Evolutionary conservation across 805 yeast genomes (phyloP), one percentile per base, ranked within the genome.

Genomic region (Hanseniaspora clermontiae): DNA sequence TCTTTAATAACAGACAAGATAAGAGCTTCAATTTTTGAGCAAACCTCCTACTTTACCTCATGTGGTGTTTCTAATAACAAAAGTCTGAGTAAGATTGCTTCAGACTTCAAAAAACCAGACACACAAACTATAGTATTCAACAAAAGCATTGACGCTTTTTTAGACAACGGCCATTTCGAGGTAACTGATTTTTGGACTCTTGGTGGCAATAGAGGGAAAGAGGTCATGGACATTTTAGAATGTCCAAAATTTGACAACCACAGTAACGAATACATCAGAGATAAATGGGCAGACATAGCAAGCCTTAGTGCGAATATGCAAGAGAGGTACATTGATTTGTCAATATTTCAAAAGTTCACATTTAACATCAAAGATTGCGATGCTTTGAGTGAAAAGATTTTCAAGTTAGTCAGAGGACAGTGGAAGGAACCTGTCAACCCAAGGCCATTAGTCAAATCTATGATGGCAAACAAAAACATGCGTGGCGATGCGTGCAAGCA

Each of bases 401-500:
- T 74, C 64, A 70, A 78, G 14, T 65, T 88, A 27, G 82, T 83
- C 0, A 71, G 89, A 34, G 97, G 97, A 0, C 68, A 73, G 10
- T 74, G 74, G 58, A 61, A 70, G 40, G 72, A 72, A n/a, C 82
- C 81, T 24, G 70, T 93, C 5, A 73, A 74, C 9, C 72, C 78
- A 12, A 73, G 84, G 49, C 77, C 81, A 0, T 80, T 81, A 29
- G 74, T 86, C 9, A 87, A 89, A 65, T 82, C 95, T 0, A 91
- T 93, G 97, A 82, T 82, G 69, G 84, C 96, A 0, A 82, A 82
- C 50, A 93, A 93, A 65, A 87, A 89, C 64, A 83, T 91, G 67
- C 69, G 82, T 50, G 77, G 79, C 0, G 72, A 73, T 11, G 71
- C 80, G 0, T 80, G 90, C 2, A 68, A 67, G 3, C 73, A 74